These are phyloP conservation scores for Penicillium steckii DNA, from an alignment of 495 filamentous ascomycete species.

Conservation along the genomic window DNA sequence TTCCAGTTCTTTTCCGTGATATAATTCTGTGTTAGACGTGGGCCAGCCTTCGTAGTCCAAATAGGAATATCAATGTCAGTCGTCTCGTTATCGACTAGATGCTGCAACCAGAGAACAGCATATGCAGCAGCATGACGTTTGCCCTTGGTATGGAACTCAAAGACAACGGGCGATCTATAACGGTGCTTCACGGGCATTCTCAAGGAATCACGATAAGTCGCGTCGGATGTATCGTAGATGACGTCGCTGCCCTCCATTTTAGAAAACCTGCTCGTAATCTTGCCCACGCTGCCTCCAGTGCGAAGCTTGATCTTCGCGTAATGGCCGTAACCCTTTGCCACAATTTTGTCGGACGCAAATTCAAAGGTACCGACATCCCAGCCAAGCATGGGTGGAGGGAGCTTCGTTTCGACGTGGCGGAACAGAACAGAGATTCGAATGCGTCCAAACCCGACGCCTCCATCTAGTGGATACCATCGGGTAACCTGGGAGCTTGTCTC, in stretches of 20 bases:
- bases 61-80: constrained; percentile 79
- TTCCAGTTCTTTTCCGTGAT: constrained; percentile 70
- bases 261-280: constrained; percentile 60
- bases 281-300: constrained; percentile 80
- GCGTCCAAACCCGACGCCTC: constrained; percentile 77
- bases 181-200: constrained; percentile 84
- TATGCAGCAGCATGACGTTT: constrained; percentile 72
- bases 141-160: constrained; percentile 72
- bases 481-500: constrained; percentile 81
- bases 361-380: constrained; percentile 96
- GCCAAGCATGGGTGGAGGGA: constrained; percentile 79
- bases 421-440: constrained; percentile 88
- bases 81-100: constrained; percentile 75
- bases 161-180: constrained; percentile 82
- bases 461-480: constrained; percentile 66
- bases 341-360: constrained; percentile 67
- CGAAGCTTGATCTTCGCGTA: constrained; percentile 68
- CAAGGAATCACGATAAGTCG: constrained; percentile 54
- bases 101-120: constrained; percentile 81
- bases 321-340: constrained; percentile 56
- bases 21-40: constrained; percentile 84
- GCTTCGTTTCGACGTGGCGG: constrained; percentile 76
- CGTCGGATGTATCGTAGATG: constrained; percentile 65
- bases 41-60: constrained; percentile 72
- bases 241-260: constrained; percentile 59